A percentile compares a stretch with the other conserved stretches of the same genome.
phyloP scores from a whole-genome alignment of 352 stramenopile species.

The Globisporangium sylvaticum region DNA sequence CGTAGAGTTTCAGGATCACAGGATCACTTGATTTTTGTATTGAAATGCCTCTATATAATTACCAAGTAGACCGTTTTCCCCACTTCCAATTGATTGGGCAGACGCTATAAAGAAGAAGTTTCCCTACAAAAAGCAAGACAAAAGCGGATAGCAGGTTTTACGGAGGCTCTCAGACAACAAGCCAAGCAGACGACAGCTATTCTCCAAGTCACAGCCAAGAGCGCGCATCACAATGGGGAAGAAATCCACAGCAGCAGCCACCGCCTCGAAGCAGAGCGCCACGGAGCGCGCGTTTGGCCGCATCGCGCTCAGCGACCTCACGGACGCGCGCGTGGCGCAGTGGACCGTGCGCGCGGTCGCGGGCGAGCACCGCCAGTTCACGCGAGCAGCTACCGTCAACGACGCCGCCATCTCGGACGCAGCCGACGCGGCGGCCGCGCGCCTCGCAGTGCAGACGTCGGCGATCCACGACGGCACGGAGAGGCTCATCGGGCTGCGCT shows the following conservation, averaged over 20 bases:
- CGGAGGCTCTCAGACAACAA: too few relatives aligned
- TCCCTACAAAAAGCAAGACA: too few relatives aligned
- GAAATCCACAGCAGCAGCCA: constrained; percentile 2
- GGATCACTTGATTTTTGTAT: too few relatives aligned
- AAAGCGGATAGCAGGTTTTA: too few relatives aligned
- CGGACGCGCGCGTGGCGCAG: constrained; percentile 29
- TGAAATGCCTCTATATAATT: too few relatives aligned
- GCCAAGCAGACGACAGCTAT: too few relatives aligned
- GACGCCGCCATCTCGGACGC: constrained; percentile 5
- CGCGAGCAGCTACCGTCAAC: constrained; percentile 10
- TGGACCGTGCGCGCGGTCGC: constrained; percentile 66
- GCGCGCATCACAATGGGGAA: constrained; percentile 12
- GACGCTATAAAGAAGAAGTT: too few relatives aligned
- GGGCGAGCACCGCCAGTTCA: constrained; percentile 46
- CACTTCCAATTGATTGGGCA: too few relatives aligned
- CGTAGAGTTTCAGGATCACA: too few relatives aligned
- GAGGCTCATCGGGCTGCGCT: constrained; percentile 54
- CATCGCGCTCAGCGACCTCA: constrained; percentile 63
- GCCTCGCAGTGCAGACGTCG: constrained; percentile 28
- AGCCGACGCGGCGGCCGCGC: constrained; percentile 11
- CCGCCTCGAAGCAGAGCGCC: neutral
- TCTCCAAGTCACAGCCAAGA: neutral
- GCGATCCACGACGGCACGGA: constrained; percentile 33
- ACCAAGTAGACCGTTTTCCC: too few relatives aligned
- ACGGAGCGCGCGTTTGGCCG: constrained; percentile 51